Conservation (phyloP, 2,329 filamentous ascomycete genomes). For the Myriosclerotinia scirpicola region DNA sequence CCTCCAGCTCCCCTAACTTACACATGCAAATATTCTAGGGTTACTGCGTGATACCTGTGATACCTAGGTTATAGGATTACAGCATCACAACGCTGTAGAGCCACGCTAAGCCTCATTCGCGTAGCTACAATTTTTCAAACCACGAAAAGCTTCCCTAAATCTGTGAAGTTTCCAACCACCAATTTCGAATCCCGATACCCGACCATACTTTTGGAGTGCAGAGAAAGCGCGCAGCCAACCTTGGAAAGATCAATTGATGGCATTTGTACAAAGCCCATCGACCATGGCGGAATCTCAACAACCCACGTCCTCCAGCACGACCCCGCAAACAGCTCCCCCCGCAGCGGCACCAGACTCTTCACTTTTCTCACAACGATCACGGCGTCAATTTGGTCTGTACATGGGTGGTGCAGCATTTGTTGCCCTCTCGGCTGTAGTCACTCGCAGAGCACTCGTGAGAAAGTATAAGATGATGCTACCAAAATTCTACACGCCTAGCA, state of each 20-base stretch:
- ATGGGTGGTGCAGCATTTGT: slow-evolving; percentile 75
- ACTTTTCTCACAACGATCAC: slow-evolving; percentile 39
- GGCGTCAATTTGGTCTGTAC: slow-evolving; percentile 67
- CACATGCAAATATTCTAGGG: not conserved
- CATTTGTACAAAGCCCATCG: slow-evolving; percentile 14
- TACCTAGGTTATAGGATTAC: not conserved
- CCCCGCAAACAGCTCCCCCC: slow-evolving; percentile 18
- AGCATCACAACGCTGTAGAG: not conserved
- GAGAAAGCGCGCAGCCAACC: not conserved
- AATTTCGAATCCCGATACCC: not conserved
- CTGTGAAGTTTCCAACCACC: not conserved
- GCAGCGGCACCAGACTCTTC: slow-evolving; percentile 29
- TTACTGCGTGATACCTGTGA: not conserved
- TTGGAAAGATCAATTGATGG: not conserved
- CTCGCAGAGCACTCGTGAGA: slow-evolving; percentile 66
- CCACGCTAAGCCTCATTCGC: slow-evolving; percentile 13
- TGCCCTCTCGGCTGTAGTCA: slow-evolving; percentile 67
- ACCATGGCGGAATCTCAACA: slow-evolving; percentile 20
- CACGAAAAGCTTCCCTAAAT: not conserved
- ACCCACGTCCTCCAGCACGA: slow-evolving; percentile 23
- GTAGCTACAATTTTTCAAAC: slow-evolving; percentile 10
- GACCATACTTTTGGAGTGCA: not conserved
- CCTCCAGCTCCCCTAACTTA: no score
- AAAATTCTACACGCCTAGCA: slow-evolving; percentile 69
- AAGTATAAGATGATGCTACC: slow-evolving; percentile 64